Base-by-base conservation (phyloP, 2,329 filamentous ascomycete genomes). In the Hymenoscyphus scutula region DNA sequence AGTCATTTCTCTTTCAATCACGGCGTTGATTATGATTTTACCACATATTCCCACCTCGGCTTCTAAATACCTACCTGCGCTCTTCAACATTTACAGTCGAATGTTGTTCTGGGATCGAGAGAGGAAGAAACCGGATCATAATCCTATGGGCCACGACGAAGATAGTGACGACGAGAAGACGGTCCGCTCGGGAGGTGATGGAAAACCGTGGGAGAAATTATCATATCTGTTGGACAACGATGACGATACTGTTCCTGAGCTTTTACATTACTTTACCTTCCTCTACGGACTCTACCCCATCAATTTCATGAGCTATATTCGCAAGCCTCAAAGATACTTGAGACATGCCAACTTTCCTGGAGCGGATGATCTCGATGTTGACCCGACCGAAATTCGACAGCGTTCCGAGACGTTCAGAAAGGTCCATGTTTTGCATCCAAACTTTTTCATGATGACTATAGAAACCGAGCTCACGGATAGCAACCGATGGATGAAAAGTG, bases 301-400 rank as follows among this genome's bases (percentile, higher is more conserved):
- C 71, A 94, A 94, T 73, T 92, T 95, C 69, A 89, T 92, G 84
- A 89, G 89, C 74, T 95, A 94, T 72, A 89, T 95, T 65, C 84
- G 90, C 62, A 94, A 94, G 71, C 90, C 91, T 2, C 86, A 92
- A 68, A 85, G 89, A 66, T 94, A 90, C 71, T 79, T 95, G 10
- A 87, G 91, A 55, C 88, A 89, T 70, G 85, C 89, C 48, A 85
- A 91, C 66, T 89, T 87, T 34, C 81, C 84, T 4, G 85, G 87
- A 56, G 83, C 87, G 1, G 88, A 92, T 66, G 88, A 91, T 60
- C 83, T 94, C 53, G 89, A 93, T 70, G 82, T 94, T 2, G 89
- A 94, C 68, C 89, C 91, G 34, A 87, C 87, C 3, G 87, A 93
- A 68, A 91, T 95, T 61, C 82, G 90, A 5, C 84, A 89, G 69